Evolutionary conservation across 2,329 filamentous ascomycete species (phyloP), one percentile per base, ranked within the genome.

Genomic region (Laburnicola sp.): DNA sequence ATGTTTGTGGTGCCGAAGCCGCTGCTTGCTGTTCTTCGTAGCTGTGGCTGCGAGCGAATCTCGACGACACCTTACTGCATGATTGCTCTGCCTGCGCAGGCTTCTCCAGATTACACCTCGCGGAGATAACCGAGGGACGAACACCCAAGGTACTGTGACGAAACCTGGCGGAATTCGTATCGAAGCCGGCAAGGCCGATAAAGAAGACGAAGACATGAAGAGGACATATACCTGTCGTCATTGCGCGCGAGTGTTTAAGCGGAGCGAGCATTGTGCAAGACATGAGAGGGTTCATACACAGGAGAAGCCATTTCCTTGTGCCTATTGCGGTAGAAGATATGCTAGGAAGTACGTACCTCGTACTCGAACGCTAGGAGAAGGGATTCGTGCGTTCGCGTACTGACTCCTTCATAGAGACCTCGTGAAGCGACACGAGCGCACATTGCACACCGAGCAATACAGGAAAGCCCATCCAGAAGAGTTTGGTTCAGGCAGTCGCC

Each of bases 221-320:
- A 35, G 35, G 16, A 44, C 40, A 16, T 50, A 50, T 30, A 41
- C 38, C 22, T 55, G 52, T 37, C 37, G 48, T 5, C 50, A 64
- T 44, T 72, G 69, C 53, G 57, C 58, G 27, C 59, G 63, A 41
- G 53, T 60, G 11, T 72, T 72, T 58, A 71, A 71, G 48, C 59
- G 69, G 32, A 66, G 60, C 27, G 69, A 72, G 51, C 69, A 72
- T 54, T 70, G 68, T 42, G 60, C 67, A 45, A 60, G 69, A 26
- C 69, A 72, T 51, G 66, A 72, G 50, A 55, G 69, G 34, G 66
- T 65, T 8, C 69, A 71, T 45, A 69, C 65, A 4, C 66, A 67
- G 26, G 68, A 70, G 50, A 61, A 64, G 25, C 69, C 69, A 6
- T 72, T 70, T 46, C 44, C 58, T 23, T 72, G 69, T 51, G 54